These are phyloP conservation scores for Aspergillus amoenus DNA, from an alignment of 2,329 filamentous ascomycete genomes.

Conservation along the genomic window DNA sequence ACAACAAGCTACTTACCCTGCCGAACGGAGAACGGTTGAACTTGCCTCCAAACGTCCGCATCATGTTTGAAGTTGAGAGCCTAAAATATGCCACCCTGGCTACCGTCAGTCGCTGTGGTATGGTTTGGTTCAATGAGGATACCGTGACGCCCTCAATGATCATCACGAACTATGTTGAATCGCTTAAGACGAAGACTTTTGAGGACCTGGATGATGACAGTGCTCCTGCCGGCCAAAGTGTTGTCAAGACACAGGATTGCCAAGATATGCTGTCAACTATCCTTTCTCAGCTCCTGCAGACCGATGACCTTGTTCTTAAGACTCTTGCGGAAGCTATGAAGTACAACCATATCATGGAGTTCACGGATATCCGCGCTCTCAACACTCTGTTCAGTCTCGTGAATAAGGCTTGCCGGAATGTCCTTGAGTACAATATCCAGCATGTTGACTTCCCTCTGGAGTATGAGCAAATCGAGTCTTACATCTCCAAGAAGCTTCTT, in stretches of 20 bases:
- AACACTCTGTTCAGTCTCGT: slow-evolving; percentile 93
- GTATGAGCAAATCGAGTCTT: slow-evolving; percentile 83
- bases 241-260: slow-evolving; percentile 73
- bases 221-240: slow-evolving; percentile 70
- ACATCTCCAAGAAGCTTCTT: slow-evolving; percentile 89
- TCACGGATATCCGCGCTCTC: slow-evolving; percentile 84
- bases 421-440: slow-evolving; percentile 94
- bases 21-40: slow-evolving; percentile 98
- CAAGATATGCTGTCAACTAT: slow-evolving; percentile 79
- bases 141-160: slow-evolving; percentile 92
- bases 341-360: slow-evolving; percentile 98
- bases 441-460: slow-evolving; percentile 93
- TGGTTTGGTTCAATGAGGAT: slow-evolving; percentile 99
- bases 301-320: slow-evolving; percentile 76
- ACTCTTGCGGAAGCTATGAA: slow-evolving; percentile 72
- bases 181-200: slow-evolving; percentile 77
- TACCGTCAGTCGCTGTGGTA: slow-evolving; percentile 98
- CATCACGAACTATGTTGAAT: slow-evolving; percentile 85
- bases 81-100: slow-evolving; percentile 96
- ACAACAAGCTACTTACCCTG: slow-evolving; percentile 95
- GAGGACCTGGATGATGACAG: slow-evolving; percentile 95
- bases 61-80: slow-evolving; percentile 99
- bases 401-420: slow-evolving; percentile 87
- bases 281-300: slow-evolving; percentile 71
- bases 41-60: slow-evolving; percentile 88